phyloP scores from a whole-genome alignment of 2,329 filamentous ascomycete genomes.

The Epichloe sibirici region DNA sequence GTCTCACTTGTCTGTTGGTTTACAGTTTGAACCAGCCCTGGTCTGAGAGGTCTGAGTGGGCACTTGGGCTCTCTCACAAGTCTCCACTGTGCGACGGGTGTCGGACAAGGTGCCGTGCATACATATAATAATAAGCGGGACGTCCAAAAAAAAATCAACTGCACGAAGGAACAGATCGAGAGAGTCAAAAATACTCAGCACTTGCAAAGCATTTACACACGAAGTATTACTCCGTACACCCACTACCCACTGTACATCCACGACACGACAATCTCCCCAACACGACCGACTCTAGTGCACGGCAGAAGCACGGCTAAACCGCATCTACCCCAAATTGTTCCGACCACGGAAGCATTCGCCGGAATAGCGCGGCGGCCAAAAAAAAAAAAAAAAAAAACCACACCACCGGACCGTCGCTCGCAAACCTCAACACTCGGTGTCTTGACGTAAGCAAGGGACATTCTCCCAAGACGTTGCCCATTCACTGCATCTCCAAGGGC shows the following conservation, averaged over 20 bases:
- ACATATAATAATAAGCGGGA: too few species aligned
- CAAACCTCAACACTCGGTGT: slow-evolving; percentile 13
- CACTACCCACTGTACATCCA: too few species aligned
- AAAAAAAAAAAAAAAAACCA: slow-evolving; percentile 17
- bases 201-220: too few species aligned
- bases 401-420: slow-evolving; percentile 7
- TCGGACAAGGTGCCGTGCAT: neutral
- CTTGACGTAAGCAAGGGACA: slow-evolving; percentile 15
- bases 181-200: too few species aligned
- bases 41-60: neutral
- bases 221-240: too few species aligned
- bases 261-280: too few species aligned
- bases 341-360: slow-evolving; percentile 17
- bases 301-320: slow-evolving; percentile 17
- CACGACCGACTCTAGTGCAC: neutral
- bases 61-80: neutral
- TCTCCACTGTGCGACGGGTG: neutral
- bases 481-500: neutral
- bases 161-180: too few species aligned
- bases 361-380: slow-evolving; percentile 15
- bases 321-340: slow-evolving; percentile 10
- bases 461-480: slow-evolving; percentile 4
- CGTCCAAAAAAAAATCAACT: too few species aligned
- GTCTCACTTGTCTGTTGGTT: slow-evolving; percentile 5
- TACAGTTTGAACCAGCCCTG: neutral